Conservation (phyloP, 2,329 filamentous ascomycete species). For the Penicillium concentricum region DNA sequence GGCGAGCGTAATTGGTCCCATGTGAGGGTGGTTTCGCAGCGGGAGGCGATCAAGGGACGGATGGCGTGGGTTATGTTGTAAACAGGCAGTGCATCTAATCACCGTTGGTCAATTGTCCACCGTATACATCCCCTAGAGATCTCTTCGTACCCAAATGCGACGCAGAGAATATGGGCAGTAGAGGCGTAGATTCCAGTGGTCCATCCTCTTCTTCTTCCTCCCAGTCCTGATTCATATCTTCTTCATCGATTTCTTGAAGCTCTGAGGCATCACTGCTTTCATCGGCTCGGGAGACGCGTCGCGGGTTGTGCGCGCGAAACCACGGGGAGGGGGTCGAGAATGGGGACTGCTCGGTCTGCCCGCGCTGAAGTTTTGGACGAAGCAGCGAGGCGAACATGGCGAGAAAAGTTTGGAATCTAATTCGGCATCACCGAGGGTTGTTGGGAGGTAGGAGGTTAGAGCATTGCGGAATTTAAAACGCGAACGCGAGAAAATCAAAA, state of each 20-base stretch:
- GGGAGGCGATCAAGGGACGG: conserved; percentile 75
- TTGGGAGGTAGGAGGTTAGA: neutral
- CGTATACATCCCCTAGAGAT: neutral
- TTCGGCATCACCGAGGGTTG: conserved; percentile 11
- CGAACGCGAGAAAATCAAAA: neutral
- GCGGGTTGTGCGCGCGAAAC: conserved; percentile 10
- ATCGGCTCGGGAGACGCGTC: conserved; percentile 8
- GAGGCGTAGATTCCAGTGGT: conserved; percentile 49
- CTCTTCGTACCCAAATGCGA: conserved; percentile 65
- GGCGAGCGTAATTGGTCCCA: conserved; percentile 97
- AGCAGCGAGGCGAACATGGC: conserved; percentile 25
- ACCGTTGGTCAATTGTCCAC: neutral
- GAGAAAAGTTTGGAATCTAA: neutral
- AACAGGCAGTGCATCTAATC: conserved; percentile 75
- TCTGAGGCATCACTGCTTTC: conserved; percentile 17
- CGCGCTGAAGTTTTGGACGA: conserved; percentile 20
- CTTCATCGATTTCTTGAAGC: conserved; percentile 37
- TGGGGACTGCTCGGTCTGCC: conserved; percentile 16
- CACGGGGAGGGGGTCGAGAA: conserved; percentile 20
- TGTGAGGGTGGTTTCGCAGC: conserved; percentile 86
- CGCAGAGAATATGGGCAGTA: conserved; percentile 77
- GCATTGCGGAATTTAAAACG: conserved; percentile 2
- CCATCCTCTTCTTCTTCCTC: conserved; percentile 46
- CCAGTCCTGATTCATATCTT: conserved; percentile 39
- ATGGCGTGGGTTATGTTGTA: conserved; percentile 91